Evolutionary conservation across 305 asterid genomes (phyloP).

Genomic region (Solanum hybrid): DNA sequence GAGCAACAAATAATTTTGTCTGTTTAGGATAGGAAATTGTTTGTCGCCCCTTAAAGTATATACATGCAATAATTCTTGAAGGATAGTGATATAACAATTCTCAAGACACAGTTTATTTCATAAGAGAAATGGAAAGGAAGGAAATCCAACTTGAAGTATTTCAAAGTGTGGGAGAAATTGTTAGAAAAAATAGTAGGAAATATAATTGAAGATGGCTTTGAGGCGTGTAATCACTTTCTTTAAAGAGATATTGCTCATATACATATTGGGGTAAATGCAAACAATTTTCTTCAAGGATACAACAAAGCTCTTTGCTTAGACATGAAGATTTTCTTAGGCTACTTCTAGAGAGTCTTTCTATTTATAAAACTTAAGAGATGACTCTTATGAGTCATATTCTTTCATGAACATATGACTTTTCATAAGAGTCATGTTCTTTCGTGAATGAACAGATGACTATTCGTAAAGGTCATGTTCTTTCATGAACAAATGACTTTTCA

Average conservation of each 20-base stretch:
- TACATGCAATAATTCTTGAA: neutral
- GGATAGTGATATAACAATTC: neutral
- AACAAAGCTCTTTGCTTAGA: neutral
- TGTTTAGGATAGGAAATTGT: neutral
- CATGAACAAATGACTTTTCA: too few species aligned
- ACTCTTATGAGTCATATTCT: neutral
- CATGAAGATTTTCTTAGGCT: neutral
- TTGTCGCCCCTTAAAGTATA: neutral
- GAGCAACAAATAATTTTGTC: neutral
- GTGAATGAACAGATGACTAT: too few species aligned
- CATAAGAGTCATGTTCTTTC: neutral
- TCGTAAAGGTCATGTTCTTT: too few species aligned
- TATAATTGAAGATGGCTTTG: neutral
- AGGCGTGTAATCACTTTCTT: neutral
- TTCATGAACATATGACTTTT: neutral
- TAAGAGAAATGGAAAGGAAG: neutral
- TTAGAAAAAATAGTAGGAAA: neutral
- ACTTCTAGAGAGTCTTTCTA: neutral
- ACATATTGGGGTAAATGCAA: neutral
- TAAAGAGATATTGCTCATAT: too few species aligned
- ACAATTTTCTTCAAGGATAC: neutral
- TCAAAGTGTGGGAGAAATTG: too few species aligned
- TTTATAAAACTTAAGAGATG: neutral
- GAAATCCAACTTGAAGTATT: neutral
- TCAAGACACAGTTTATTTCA: neutral